Evolutionary conservation across 2,329 filamentous ascomycete genomes (phyloP).

Genomic region (Geosmithia putterillii): DNA sequence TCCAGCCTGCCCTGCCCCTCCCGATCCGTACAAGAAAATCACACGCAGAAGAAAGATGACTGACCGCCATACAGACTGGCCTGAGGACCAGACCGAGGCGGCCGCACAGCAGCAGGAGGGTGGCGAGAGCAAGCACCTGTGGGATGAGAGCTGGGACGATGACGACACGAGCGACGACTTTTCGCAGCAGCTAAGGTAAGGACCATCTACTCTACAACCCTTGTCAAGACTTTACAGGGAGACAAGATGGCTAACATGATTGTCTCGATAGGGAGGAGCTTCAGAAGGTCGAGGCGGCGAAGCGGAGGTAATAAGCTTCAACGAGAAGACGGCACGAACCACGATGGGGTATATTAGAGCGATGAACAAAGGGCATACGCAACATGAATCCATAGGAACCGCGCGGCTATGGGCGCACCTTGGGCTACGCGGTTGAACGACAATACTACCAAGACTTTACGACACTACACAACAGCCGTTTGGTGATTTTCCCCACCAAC

Average conservation of each 20-base stretch:
- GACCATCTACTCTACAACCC: slow-evolving; percentile 10
- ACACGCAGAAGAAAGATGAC: background rate
- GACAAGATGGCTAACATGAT: background rate
- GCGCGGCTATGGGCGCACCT: too few species aligned
- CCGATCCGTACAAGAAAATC: background rate
- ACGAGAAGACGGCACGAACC: too few species aligned
- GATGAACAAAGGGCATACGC: background rate
- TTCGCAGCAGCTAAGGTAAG: slow-evolving; percentile 83
- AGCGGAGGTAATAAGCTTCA: slow-evolving; percentile 22
- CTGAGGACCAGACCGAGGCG: slow-evolving; percentile 78
- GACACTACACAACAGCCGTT: too few species aligned
- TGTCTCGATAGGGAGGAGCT: slow-evolving; percentile 76
- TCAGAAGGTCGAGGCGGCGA: slow-evolving; percentile 79
- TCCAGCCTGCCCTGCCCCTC: background rate
- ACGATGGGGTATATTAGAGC: too few species aligned
- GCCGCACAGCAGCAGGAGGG: slow-evolving; percentile 29
- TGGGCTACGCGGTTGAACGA: too few species aligned
- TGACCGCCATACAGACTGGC: slow-evolving; percentile 57
- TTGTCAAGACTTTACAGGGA: background rate
- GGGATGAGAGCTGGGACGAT: slow-evolving; percentile 99
- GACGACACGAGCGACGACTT: slow-evolving; percentile 97
- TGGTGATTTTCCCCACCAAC: too few species aligned
- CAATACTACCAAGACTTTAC: too few species aligned
- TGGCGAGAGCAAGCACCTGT: slow-evolving; percentile 65
- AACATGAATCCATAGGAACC: too few species aligned